Base-by-base conservation (phyloP, 2,329 filamentous ascomycete genomes). In the Calonectria henricotiae region DNA sequence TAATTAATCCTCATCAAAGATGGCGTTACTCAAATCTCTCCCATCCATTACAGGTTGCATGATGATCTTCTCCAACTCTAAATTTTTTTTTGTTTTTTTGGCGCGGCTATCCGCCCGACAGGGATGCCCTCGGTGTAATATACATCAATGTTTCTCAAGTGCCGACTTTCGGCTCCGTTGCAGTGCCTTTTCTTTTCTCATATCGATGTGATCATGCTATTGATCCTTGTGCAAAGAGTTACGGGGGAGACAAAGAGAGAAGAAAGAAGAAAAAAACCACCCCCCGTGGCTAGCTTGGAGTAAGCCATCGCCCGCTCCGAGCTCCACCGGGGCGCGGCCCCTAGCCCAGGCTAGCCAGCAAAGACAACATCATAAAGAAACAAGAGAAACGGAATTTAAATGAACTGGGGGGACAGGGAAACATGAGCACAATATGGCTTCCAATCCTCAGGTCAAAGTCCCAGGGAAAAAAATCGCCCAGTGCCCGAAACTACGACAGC, bases 281-380 rank as follows among this genome's bases (percentile, higher is more conserved):
- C 39, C 51, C 44, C 55, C 55, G 46, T 69, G 54, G 67, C 62
- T 69, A 63, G 67, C 67, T 51, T 62, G 25, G 44, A 51, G 51
- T 62, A 69, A 69, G 67, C 62, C 67, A 61, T 62, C 54, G 67
- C 67, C 44, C 37, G 44, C 35, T 46, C 62, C 55, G 37, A 30
- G 39, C 62, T 61, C 67, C 67, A 69, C 67, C 54, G 20, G 47
- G 62, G 46, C 62, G 62, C 62, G 54, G 67, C 66, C 67, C 61
- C 61, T 37, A 61, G 32, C 37, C 37, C 41, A 37, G 37, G 44
- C 67, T 65, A 69, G 67, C 67, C 46, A 55, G 62, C 44, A 15
- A 55, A 62, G 54, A 62, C 32, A 61, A 64, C 66, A 68, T 51
- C 66, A 44, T 55, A 55, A 44, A 39, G 41, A 32, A 25, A 43